A percentile compares a stretch with the other conserved stretches of the same genome.
Conservation (phyloP, 2,329 filamentous ascomycete species). For the Cytospora leucostoma region DNA sequence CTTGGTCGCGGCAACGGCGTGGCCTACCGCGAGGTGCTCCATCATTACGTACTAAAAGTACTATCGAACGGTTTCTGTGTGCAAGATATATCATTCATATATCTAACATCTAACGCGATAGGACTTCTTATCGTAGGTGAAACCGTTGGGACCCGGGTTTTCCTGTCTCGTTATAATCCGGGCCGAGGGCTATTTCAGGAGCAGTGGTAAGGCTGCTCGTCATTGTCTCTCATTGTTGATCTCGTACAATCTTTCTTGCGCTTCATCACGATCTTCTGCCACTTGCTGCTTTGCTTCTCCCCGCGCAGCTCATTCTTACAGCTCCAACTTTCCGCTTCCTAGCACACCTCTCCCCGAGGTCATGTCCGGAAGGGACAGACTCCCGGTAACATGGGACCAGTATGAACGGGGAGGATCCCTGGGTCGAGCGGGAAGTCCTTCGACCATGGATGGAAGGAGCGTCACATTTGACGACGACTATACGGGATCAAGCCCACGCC, state of each 20-base stretch:
- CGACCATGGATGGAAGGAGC: constrained; percentile 44
- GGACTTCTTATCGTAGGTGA: constrained; percentile 2
- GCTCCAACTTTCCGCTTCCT: not conserved
- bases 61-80: constrained; percentile 6
- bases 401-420: constrained; percentile 47
- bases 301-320: not conserved
- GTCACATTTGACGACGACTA: constrained; percentile 49
- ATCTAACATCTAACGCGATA: constrained; percentile 8
- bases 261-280: not conserved
- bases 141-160: not conserved
- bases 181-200: constrained; percentile 4
- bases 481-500: constrained; percentile 41
- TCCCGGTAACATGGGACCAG: constrained; percentile 49
- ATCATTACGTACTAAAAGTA: constrained; percentile 15
- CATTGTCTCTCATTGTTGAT: not conserved
- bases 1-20: not conserved
- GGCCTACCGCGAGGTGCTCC: constrained; percentile 5
- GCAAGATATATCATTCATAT: constrained; percentile 10
- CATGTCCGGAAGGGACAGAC: constrained; percentile 30
- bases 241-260: not conserved
- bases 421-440: constrained; percentile 42
- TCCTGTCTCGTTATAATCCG: constrained; percentile 5
- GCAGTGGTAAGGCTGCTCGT: not conserved
- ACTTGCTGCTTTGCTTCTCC: not conserved
- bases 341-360: not conserved